Evolutionary conservation across 306 rosid genomes (phyloP).

Genomic region (Herpetospermum pedunculosum): DNA sequence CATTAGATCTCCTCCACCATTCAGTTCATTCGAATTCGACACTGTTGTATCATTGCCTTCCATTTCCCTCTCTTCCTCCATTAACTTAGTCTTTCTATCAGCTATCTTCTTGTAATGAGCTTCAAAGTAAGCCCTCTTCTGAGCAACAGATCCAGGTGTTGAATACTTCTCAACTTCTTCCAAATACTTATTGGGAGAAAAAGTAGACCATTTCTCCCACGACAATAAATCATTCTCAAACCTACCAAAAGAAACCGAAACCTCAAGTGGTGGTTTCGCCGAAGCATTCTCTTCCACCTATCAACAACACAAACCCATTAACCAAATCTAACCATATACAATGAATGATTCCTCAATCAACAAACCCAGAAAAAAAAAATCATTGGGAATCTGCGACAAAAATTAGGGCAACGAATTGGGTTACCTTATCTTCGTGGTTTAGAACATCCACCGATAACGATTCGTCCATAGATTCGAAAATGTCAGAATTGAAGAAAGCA

Average conservation of each 20-base stretch:
- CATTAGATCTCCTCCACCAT: slow-evolving; percentile 39
- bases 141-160: slow-evolving; percentile 92
- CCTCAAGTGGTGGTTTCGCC: slow-evolving; percentile 50
- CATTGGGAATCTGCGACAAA: not conserved
- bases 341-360: not conserved
- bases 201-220: slow-evolving; percentile 98
- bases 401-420: slow-evolving; percentile 17
- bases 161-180: slow-evolving; percentile 97
- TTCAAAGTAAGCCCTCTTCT: slow-evolving; percentile 88
- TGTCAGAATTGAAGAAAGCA: not conserved
- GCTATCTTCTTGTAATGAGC: slow-evolving; percentile 95
- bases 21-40: slow-evolving; percentile 35
- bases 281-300: slow-evolving; percentile 66
- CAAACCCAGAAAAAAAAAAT: not conserved
- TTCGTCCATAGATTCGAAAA: slow-evolving; percentile 35
- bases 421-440: slow-evolving; percentile 46
- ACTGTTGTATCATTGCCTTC: slow-evolving; percentile 25
- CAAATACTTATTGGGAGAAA: slow-evolving; percentile 82
- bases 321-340: slow-evolving; percentile 20
- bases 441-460: slow-evolving; percentile 39
- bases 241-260: slow-evolving; percentile 86
- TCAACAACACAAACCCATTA: slow-evolving; percentile 13
- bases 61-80: slow-evolving; percentile 49
- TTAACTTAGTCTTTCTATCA: slow-evolving; percentile 66
- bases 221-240: slow-evolving; percentile 84